These are phyloP conservation scores for Microdochium bolleyi DNA, from an alignment of 2,329 filamentous ascomycete species.

Conservation along the genomic window DNA sequence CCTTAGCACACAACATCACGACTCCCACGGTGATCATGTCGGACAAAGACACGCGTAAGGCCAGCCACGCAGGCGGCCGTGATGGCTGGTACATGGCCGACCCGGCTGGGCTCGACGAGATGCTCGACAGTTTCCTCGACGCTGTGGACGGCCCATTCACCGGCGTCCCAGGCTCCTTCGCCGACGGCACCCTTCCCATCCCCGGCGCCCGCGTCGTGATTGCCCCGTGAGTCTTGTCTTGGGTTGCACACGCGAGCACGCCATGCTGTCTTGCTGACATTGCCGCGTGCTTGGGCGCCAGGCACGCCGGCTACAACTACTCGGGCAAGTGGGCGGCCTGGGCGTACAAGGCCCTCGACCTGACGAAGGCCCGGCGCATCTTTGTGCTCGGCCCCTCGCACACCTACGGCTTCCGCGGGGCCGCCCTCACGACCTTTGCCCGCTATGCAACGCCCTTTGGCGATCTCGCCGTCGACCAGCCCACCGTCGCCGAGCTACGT, in stretches of 20 bases:
- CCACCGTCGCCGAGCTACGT: slow-evolving; percentile 41
- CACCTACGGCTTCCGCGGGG: slow-evolving; percentile 69
- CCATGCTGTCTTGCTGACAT: not conserved
- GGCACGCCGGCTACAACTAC: slow-evolving; percentile 89
- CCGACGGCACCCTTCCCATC: slow-evolving; percentile 56
- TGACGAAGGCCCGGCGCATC: slow-evolving; percentile 74
- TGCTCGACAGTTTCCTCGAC: slow-evolving; percentile 71
- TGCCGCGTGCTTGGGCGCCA: slow-evolving; percentile 25
- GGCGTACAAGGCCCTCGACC: slow-evolving; percentile 85
- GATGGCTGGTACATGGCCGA: slow-evolving; percentile 66
- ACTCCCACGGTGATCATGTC: slow-evolving; percentile 14
- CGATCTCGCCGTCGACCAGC: slow-evolving; percentile 55
- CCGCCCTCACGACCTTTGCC: slow-evolving; percentile 66
- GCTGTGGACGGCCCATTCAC: slow-evolving; percentile 60
- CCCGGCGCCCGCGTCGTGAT: slow-evolving; percentile 77
- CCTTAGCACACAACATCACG: too few species aligned
- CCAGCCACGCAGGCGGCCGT: slow-evolving; percentile 67
- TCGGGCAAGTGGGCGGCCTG: slow-evolving; percentile 89
- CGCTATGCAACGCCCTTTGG: slow-evolving; percentile 71
- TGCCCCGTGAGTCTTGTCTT: slow-evolving; percentile 63
- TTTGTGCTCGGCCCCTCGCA: slow-evolving; percentile 93
- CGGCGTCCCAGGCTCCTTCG: slow-evolving; percentile 58
- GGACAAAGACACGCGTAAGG: slow-evolving; percentile 31
- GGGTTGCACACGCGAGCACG: slow-evolving; percentile 3
- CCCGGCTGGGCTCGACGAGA: slow-evolving; percentile 45